A percentile compares a stretch with the other conserved stretches of the same genome.
phyloP scores from a whole-genome alignment of 1,284 basidiomycete genomes.

The Puccinia horiana region DNA sequence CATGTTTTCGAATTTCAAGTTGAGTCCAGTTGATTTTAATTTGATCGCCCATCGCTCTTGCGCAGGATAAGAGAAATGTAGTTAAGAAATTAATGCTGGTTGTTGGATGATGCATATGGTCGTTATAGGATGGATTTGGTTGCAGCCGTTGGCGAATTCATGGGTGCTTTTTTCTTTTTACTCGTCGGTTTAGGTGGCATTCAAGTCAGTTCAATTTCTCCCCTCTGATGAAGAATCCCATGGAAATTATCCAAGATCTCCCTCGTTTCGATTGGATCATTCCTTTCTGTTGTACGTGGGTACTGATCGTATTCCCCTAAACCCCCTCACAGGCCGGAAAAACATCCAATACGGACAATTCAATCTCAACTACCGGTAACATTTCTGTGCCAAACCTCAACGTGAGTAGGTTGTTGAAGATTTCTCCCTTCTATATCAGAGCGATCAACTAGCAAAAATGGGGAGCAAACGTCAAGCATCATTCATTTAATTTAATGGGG shows the following conservation, averaged over 20 bases:
- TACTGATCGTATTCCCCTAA: not conserved
- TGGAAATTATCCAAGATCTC: not conserved
- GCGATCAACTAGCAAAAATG: not conserved
- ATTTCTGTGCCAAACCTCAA: constrained; percentile 29
- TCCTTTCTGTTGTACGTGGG: not conserved
- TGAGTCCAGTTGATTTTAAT: not conserved
- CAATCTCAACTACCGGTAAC: constrained; percentile 19
- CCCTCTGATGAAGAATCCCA: not conserved
- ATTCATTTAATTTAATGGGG: not conserved
- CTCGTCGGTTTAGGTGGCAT: constrained; percentile 46
- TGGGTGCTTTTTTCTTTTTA: constrained; percentile 40
- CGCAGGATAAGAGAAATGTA: not conserved
- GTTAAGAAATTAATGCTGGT: not conserved
- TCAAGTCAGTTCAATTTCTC: constrained; percentile 24
- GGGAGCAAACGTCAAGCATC: too few species aligned
- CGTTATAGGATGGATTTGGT: constrained; percentile 31
- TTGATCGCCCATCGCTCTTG: too few species aligned
- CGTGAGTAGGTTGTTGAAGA: not conserved
- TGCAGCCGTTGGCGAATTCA: constrained; percentile 40
- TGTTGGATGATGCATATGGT: not conserved
- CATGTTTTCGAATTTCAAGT: constrained; percentile 24
- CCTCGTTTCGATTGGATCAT: not conserved
- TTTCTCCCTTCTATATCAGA: not conserved
- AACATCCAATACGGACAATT: constrained; percentile 28
- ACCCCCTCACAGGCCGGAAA: not conserved